phyloP scores from a whole-genome alignment of 2,329 filamentous ascomycete species.

The Claviceps capensis region DNA sequence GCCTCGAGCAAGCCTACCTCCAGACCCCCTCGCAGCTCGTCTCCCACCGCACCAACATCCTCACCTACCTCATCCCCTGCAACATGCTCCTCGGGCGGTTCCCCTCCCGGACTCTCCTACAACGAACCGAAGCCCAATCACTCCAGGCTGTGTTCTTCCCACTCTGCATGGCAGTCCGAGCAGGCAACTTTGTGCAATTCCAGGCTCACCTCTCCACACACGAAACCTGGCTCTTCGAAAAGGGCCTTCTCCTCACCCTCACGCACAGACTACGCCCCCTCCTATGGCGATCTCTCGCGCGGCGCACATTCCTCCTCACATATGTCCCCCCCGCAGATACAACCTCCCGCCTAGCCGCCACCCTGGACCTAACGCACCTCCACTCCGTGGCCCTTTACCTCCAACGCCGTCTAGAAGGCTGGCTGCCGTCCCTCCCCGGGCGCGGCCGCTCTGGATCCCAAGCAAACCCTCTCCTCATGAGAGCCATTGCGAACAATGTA shows the following conservation, averaged over 20 bases:
- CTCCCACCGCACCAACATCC: slow-evolving; percentile 63
- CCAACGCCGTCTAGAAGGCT: slow-evolving; percentile 50
- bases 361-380: slow-evolving; percentile 58
- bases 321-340: slow-evolving; percentile 52
- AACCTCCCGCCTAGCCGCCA: slow-evolving; percentile 51
- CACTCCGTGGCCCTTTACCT: slow-evolving; percentile 49
- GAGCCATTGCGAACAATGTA: slow-evolving; percentile 33
- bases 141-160: slow-evolving; percentile 57
- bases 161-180: slow-evolving; percentile 56
- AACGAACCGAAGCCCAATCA: slow-evolving; percentile 46
- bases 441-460: slow-evolving; percentile 19
- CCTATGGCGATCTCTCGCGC: slow-evolving; percentile 70
- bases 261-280: slow-evolving; percentile 66
- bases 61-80: slow-evolving; percentile 69
- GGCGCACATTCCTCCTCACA: slow-evolving; percentile 64
- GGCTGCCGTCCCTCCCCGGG: slow-evolving; percentile 26
- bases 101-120: slow-evolving; percentile 52
- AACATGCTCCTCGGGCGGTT: slow-evolving; percentile 80
- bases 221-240: slow-evolving; percentile 61
- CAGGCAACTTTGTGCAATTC: slow-evolving; percentile 63
- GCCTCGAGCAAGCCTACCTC: slow-evolving; percentile 66
- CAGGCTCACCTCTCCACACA: slow-evolving; percentile 51
- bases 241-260: slow-evolving; percentile 62
- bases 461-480: slow-evolving; percentile 38
- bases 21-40: slow-evolving; percentile 49